Conservation (phyloP, 2,329 filamentous ascomycete species). For the Ilyonectria robusta region DNA sequence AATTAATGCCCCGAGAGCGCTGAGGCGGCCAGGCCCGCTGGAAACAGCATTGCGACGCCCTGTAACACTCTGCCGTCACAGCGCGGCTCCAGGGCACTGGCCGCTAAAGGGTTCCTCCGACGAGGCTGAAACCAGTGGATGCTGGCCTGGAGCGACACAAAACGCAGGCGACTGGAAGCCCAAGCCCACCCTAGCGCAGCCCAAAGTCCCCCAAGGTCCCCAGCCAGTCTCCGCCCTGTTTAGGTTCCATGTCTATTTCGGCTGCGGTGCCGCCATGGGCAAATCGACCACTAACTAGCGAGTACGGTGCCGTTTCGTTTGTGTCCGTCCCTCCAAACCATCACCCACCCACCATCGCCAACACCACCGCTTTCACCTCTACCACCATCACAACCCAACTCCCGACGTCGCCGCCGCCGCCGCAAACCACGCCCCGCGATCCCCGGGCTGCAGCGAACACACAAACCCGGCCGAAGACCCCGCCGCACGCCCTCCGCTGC, state of each 20-base stretch:
- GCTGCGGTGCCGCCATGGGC: constrained; percentile 19
- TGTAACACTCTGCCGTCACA: background rate
- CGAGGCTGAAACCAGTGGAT: constrained; percentile 23
- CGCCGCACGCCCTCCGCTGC: constrained; percentile 9
- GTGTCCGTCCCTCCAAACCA: constrained; percentile 23
- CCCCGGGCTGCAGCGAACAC: constrained; percentile 4
- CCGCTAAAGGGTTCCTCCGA: background rate
- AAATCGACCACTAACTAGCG: constrained; percentile 25
- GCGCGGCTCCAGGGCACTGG: constrained; percentile 4
- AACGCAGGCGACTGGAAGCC: constrained; percentile 8
- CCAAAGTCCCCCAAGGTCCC: constrained; percentile 10
- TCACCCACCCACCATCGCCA: constrained; percentile 27
- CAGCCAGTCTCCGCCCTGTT: constrained; percentile 17
- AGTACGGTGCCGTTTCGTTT: constrained; percentile 6
- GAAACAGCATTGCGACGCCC: background rate
- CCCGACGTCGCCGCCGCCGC: constrained; percentile 3
- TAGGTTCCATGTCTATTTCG: constrained; percentile 23
- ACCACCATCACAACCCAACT: constrained; percentile 23
- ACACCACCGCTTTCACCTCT: constrained; percentile 28
- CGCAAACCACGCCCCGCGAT: constrained; percentile 5
- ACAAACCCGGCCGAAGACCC: background rate
- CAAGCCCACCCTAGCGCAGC: constrained; percentile 12
- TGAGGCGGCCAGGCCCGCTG: constrained; percentile 5
- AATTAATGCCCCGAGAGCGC: constrained; percentile 21
- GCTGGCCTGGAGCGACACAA: constrained; percentile 18